Conservation (phyloP, 768 basidiomycete genomes). For the Amanita pseudoporphyria region DNA sequence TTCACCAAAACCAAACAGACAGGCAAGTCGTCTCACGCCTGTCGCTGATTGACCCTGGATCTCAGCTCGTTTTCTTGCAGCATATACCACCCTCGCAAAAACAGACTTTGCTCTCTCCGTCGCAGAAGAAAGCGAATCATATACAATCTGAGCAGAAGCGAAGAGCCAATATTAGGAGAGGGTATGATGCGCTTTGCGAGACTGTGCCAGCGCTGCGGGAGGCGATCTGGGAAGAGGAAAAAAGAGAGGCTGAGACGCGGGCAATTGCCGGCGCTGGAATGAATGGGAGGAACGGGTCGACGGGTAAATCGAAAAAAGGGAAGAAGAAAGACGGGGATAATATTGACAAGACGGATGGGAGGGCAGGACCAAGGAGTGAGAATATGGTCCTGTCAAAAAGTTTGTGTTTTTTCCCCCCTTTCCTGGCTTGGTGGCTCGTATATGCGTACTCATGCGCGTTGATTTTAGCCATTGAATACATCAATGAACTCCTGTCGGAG, state of each 20-base stretch:
- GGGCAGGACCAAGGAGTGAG: slow-evolving; percentile 86
- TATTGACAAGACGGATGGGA: slow-evolving; percentile 66
- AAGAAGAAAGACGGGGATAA: slow-evolving; percentile 30
- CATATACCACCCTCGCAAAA: slow-evolving; percentile 17
- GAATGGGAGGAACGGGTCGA: slow-evolving; percentile 28
- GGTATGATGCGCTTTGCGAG: slow-evolving; percentile 83
- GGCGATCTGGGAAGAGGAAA: slow-evolving; percentile 73
- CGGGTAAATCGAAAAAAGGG: slow-evolving; percentile 27
- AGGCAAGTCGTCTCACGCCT: neutral
- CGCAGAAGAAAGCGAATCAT: slow-evolving; percentile 90
- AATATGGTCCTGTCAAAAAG: slow-evolving; percentile 84
- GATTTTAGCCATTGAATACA: slow-evolving; percentile 72
- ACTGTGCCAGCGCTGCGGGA: slow-evolving; percentile 75
- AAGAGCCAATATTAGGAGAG: slow-evolving; percentile 80
- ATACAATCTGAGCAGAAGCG: slow-evolving; percentile 94
- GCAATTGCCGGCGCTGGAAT: slow-evolving; percentile 14
- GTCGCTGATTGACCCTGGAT: too few species aligned
- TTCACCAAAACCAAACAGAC: neutral
- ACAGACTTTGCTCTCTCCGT: slow-evolving; percentile 56
- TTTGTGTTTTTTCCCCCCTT: slow-evolving; percentile 29
- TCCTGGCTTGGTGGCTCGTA: neutral
- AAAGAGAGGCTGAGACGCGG: slow-evolving; percentile 23
- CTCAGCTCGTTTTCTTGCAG: too few species aligned
- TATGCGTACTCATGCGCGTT: slow-evolving; percentile 1
- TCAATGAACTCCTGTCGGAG: slow-evolving; percentile 55